A percentile compares a stretch with the other conserved stretches of the same genome.
These are phyloP conservation scores for Polychytrium aggregatum DNA, from an alignment of 192 early-diverging fungal genomes.

Conservation along the genomic window DNA sequence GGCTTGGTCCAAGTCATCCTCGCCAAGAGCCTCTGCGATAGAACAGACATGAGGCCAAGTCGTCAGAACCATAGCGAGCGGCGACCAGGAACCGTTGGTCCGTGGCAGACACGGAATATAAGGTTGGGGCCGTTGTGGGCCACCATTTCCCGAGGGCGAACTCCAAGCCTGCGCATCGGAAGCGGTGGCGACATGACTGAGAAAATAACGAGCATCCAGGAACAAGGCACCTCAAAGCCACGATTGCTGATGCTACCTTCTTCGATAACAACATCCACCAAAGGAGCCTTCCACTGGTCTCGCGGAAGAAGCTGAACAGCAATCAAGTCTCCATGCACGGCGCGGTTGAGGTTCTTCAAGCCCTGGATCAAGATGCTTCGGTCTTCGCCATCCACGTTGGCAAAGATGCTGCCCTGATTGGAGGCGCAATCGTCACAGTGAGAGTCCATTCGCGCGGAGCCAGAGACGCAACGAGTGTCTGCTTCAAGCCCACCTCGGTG, in stretches of 20 bases:
- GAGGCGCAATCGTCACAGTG: too few species aligned
- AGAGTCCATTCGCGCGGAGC: too few species aligned
- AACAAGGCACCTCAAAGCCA: too few species aligned
- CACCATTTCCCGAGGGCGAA: neutral
- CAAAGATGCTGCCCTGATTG: constrained; percentile 57
- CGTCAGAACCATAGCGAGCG: too few species aligned
- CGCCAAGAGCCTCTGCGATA: too few species aligned
- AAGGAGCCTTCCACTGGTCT: constrained; percentile 68
- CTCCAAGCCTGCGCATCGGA: neutral
- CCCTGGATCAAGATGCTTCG: constrained; percentile 69
- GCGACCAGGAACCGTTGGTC: too few species aligned
- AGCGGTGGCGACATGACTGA: too few species aligned
- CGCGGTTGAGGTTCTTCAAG: constrained; percentile 76
- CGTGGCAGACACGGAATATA: too few species aligned
- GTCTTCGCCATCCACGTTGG: constrained; percentile 63
- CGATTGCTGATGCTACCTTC: constrained; percentile 47
- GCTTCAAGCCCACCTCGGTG: constrained; percentile 57
- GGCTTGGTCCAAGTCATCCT: constrained; percentile 48
- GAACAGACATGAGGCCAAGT: too few species aligned
- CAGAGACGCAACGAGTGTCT: too few species aligned
- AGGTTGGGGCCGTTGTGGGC: too few species aligned
- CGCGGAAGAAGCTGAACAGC: constrained; percentile 79
- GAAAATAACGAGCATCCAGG: too few species aligned
- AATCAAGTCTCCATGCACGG: constrained; percentile 82
- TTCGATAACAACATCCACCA: constrained; percentile 63